Evolutionary conservation across 2,329 filamentous ascomycete species (phyloP).

Genomic region (Colletotrichum scovillei): DNA sequence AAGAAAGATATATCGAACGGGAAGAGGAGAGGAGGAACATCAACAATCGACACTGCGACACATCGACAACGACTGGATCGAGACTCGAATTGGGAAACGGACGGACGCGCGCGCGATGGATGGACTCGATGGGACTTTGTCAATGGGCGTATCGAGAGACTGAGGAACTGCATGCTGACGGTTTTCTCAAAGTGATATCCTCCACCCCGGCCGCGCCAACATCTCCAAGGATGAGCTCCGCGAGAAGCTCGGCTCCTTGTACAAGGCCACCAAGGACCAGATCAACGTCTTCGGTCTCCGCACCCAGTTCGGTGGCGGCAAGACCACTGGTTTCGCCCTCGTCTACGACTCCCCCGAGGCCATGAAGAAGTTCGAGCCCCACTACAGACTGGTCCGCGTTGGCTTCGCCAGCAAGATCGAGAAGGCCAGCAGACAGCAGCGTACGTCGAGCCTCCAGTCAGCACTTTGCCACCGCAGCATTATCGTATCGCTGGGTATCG

Average conservation of each 20-base stretch:
- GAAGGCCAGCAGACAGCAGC: slow-evolving; percentile 98
- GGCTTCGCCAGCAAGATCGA: slow-evolving; percentile 94
- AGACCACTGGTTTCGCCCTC: slow-evolving; percentile 98
- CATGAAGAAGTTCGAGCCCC: slow-evolving; percentile 99
- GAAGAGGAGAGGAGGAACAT: background rate
- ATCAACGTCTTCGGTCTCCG: slow-evolving; percentile 98
- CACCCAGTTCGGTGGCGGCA: slow-evolving; percentile 99
- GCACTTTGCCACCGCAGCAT: background rate
- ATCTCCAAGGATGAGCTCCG: slow-evolving; percentile 99
- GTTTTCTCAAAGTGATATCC: slow-evolving; percentile 82
- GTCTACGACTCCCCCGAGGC: slow-evolving; percentile 98
- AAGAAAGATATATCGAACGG: background rate
- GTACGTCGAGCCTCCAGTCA: slow-evolving; percentile 71
- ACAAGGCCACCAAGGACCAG: slow-evolving; percentile 98
- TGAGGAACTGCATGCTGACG: slow-evolving; percentile 21
- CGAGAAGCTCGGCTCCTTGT: slow-evolving; percentile 91
- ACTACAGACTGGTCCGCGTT: slow-evolving; percentile 95
- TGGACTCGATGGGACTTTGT: background rate
- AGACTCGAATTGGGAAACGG: background rate
- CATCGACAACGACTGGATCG: background rate
- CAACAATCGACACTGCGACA: background rate
- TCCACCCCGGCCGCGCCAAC: slow-evolving; percentile 98
- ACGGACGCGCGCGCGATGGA: background rate
- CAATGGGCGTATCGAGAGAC: background rate
- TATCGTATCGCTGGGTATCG: background rate